Base-by-base conservation (phyloP, 1,284 basidiomycete genomes). In the Naganishia sp. region DNA sequence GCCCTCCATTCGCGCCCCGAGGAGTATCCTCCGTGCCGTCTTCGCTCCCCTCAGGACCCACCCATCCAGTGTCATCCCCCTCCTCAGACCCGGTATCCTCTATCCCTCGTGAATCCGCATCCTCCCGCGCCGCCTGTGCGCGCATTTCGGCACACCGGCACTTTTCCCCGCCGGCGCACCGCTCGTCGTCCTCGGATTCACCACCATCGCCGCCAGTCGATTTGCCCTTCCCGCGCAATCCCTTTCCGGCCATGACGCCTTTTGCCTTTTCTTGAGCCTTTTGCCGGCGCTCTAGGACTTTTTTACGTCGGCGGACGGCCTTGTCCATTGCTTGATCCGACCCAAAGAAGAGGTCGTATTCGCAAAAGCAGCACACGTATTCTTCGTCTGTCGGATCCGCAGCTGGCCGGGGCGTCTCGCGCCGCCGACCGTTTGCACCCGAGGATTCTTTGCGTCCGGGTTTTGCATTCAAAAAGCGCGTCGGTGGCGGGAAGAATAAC, bases 301-400 rank as follows among this genome's bases (percentile, higher is more conserved):
- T 88, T 81, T 90, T 91, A 68, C 92, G 81, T 71, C 84, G 86
- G 75, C 86, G 82, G 67, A 93, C 82, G 43, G 88, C 88, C 41
- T 84, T 81, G 75, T 86, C 88, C 67, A 84, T 84, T 58, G 75
- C 71, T 31, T 88, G 86, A 67, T 89, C 89, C 10, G 74, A 69
- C 11, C 90, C 88, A 75, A 90, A 94, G 76, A 92, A 92, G 66
- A 94, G 77, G 70, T 86, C 83, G 75, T 91, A 91, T 79, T 94
- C 91, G 81, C 92, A 94, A 73, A 89, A 88, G 70, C 88, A 85
- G 75, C 92, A 94, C 69, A 94, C 88, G 87, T 90, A 94, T 76
- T 94, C 92, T 41, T 91, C 90, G 61, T 82, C 83, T 9, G 88
- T 68, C 21, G 9, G 68, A 63, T 35, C 69, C 61, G 50, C 64